Evolutionary conservation across 2,329 filamentous ascomycete species (phyloP).

Genomic region (Fusarium transvaalense): DNA sequence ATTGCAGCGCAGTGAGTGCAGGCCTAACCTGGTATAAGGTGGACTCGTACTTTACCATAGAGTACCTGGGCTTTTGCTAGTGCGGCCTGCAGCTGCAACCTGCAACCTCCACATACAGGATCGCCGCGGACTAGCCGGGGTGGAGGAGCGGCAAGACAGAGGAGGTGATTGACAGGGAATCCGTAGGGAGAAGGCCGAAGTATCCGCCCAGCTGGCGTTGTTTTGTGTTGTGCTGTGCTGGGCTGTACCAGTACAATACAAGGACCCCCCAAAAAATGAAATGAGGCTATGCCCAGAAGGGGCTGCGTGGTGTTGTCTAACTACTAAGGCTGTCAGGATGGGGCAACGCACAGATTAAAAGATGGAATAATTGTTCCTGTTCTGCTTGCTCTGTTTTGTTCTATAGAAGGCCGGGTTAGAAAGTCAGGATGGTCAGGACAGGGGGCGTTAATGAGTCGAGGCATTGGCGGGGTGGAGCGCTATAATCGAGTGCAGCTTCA

Average conservation of each 20-base stretch:
- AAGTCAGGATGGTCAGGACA: neutral
- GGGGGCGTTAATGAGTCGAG: slow-evolving; percentile 9
- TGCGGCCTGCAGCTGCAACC: slow-evolving; percentile 30
- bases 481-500: slow-evolving; percentile 13
- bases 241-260: slow-evolving; percentile 14
- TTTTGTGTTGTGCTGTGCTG: slow-evolving; percentile 15
- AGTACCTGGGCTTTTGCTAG: slow-evolving; percentile 41
- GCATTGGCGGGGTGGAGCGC: slow-evolving; percentile 26
- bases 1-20: slow-evolving; percentile 10
- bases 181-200: slow-evolving; percentile 40
- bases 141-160: slow-evolving; percentile 34
- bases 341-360: slow-evolving; percentile 27
- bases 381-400: neutral
- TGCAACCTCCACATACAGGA: slow-evolving; percentile 46
- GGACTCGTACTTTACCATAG: slow-evolving; percentile 33
- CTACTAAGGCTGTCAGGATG: slow-evolving; percentile 23
- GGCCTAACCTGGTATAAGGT: slow-evolving; percentile 18
- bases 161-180: slow-evolving; percentile 41
- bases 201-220: slow-evolving; percentile 32
- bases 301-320: slow-evolving; percentile 14
- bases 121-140: slow-evolving; percentile 46
- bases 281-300: slow-evolving; percentile 36
- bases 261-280: slow-evolving; percentile 12
- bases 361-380: slow-evolving; percentile 23
- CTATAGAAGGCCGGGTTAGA: neutral